A percentile compares a stretch with the other conserved stretches of the same genome.
Evolutionary conservation across 2,329 filamentous ascomycete genomes (phyloP).

Genomic region (Colletotrichum orbiculare): DNA sequence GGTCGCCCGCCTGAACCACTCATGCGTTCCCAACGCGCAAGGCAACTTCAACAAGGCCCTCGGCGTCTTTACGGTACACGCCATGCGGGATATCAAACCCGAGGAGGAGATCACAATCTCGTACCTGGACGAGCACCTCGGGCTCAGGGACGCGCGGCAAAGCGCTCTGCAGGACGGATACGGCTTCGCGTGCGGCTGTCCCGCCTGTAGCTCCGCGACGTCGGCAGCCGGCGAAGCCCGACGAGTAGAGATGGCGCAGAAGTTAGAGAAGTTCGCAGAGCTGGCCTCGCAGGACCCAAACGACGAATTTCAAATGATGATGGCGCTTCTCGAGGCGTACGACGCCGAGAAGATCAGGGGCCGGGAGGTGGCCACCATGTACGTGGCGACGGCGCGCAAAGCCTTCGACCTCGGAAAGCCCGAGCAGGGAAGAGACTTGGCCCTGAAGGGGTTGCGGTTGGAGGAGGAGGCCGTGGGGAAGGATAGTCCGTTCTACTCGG

Average conservation of each 20-base stretch:
- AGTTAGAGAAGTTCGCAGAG: conserved; percentile 16
- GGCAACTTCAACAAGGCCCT: conserved; percentile 27
- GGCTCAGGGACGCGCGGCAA: conserved; percentile 7
- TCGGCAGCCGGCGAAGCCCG: conserved; percentile 13
- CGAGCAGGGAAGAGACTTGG: conserved; percentile 3
- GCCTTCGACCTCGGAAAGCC: conserved; percentile 1
- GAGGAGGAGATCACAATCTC: conserved; percentile 35
- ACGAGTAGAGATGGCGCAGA: conserved; percentile 5
- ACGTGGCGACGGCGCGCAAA: conserved; percentile 14
- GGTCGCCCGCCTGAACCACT: conserved; percentile 32
- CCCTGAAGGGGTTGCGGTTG: conserved; percentile 19
- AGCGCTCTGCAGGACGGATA: conserved; percentile 13
- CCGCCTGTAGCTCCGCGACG: conserved; percentile 15
- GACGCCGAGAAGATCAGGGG: conserved; percentile 24
- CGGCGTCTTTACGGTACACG: conserved; percentile 24
- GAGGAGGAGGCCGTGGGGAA: conserved; percentile 31
- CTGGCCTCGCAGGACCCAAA: conserved; percentile 1
- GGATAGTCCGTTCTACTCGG: conserved; percentile 30
- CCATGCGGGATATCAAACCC: conserved; percentile 15
- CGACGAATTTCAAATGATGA: conserved; percentile 20
- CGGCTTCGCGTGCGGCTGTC: conserved; percentile 24
- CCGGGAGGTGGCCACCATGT: conserved; percentile 27
- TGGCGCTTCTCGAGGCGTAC: conserved; percentile 19
- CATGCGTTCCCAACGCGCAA: conserved; percentile 33
- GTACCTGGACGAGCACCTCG: conserved; percentile 31